Conservation (phyloP, 768 basidiomycete genomes). For the Hypsizygus marmoreus region DNA sequence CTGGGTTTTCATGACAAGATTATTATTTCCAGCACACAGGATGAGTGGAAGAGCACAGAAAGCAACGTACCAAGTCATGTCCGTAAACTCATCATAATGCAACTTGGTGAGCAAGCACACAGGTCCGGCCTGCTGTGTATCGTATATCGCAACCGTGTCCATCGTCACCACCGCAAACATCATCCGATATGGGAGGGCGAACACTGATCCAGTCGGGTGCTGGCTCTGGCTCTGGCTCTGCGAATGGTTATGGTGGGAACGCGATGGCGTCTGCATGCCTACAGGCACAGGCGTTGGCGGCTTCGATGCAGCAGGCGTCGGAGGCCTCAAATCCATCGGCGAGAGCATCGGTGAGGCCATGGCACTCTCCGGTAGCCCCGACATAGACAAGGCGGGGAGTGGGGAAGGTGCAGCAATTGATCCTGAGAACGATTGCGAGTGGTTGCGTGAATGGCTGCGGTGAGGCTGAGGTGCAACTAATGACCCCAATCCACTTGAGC, state of each 20-base stretch:
- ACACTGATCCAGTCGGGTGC: constrained; percentile 61
- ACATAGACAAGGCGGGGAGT: constrained; percentile 35
- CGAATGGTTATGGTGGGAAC: no score
- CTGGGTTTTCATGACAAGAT: constrained; percentile 39
- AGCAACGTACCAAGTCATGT: constrained; percentile 82
- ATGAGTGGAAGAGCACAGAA: not conserved
- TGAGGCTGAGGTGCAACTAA: constrained; percentile 36
- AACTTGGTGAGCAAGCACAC: constrained; percentile 90
- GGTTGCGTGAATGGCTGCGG: constrained; percentile 27
- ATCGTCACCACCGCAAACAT: constrained; percentile 94
- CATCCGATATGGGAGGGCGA: constrained; percentile 92
- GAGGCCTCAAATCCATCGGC: constrained; percentile 54
- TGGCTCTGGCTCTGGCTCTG: constrained; percentile 1
- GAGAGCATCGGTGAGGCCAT: constrained; percentile 58
- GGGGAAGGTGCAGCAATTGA: constrained; percentile 54
- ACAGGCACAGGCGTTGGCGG: constrained; percentile 49
- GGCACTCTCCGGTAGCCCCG: constrained; percentile 11
- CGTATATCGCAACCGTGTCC: constrained; percentile 93
- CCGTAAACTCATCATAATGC: constrained; percentile 98
- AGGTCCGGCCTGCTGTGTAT: constrained; percentile 94
- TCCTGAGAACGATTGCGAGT: constrained; percentile 17
- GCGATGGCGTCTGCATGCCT: constrained; percentile 19
- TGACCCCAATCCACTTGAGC: constrained; percentile 17
- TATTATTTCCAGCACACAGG: constrained; percentile 1
- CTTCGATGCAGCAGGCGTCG: constrained; percentile 64